phyloP scores from a whole-genome alignment of 352 stramenopile genomes.

The Aphanomyces cochlioides region DNA sequence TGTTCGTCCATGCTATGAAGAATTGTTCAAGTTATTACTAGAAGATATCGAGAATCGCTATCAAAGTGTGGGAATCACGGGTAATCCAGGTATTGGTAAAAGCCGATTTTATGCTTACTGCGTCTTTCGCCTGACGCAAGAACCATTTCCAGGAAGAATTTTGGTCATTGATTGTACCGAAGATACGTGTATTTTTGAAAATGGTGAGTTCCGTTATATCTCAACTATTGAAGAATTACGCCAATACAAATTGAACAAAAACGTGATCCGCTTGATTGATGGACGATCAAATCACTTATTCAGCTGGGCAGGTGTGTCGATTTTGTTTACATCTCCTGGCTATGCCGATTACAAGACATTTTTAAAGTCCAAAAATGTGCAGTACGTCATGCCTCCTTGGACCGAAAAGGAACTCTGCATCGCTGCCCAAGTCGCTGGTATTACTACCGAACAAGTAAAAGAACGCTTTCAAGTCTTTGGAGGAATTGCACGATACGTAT shows the following conservation, averaged over 20 bases:
- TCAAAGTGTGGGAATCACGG: constrained; percentile 26
- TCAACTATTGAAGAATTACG: neutral
- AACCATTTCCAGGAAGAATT: neutral
- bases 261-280: neutral
- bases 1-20: constrained; percentile 2
- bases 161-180: neutral
- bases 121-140: constrained; percentile 30
- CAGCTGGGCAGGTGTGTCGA: neutral
- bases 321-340: constrained; percentile 4
- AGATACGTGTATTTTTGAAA: neutral
- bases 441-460: neutral
- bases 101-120: constrained; percentile 37
- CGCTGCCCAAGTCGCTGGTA: neutral
- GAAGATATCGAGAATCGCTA: neutral
- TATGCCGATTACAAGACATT: neutral
- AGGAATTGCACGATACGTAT: neutral
- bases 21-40: neutral
- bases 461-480: neutral
- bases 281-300: neutral
- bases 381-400: neutral
- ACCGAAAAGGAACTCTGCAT: neutral
- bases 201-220: neutral
- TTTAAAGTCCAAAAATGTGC: neutral
- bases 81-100: constrained; percentile 34
- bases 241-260: neutral